These are phyloP conservation scores for Tuber melanosporum DNA, from an alignment of 495 filamentous ascomycete genomes.

Conservation along the genomic window DNA sequence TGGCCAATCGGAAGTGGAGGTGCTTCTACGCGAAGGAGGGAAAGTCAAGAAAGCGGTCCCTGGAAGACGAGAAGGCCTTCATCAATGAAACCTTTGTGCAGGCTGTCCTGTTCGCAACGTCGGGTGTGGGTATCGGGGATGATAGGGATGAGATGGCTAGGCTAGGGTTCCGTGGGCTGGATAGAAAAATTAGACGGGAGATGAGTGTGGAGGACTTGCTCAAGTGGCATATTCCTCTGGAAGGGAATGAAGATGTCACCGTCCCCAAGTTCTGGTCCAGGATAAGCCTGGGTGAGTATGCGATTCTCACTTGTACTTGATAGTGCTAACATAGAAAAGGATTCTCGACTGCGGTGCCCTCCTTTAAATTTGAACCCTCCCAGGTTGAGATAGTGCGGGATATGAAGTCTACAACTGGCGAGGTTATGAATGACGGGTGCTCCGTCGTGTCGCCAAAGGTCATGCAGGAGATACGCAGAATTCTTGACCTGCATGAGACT, in stretches of 20 bases:
- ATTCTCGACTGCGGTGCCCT: constrained; percentile 42
- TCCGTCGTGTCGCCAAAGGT: constrained; percentile 61
- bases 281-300: constrained; percentile 32
- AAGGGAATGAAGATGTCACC: constrained; percentile 18
- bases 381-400: constrained; percentile 28
- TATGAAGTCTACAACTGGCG: constrained; percentile 44
- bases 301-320: neutral
- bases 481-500: constrained; percentile 54
- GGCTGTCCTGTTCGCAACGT: constrained; percentile 35
- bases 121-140: constrained; percentile 36
- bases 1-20: constrained; percentile 34
- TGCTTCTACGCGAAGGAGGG: constrained; percentile 31
- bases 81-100: constrained; percentile 12
- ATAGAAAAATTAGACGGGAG: constrained; percentile 24
- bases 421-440: constrained; percentile 78
- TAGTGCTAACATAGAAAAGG: constrained; percentile 22
- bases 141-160: neutral
- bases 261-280: constrained; percentile 40
- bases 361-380: constrained; percentile 45
- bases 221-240: constrained; percentile 40
- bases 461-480: constrained; percentile 55
- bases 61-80: neutral
- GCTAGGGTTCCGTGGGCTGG: constrained; percentile 23
- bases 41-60: constrained; percentile 1
- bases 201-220: constrained; percentile 31